Evolutionary conservation across 306 rosid species (phyloP).

Genomic region (Ormosia semicastrata): DNA sequence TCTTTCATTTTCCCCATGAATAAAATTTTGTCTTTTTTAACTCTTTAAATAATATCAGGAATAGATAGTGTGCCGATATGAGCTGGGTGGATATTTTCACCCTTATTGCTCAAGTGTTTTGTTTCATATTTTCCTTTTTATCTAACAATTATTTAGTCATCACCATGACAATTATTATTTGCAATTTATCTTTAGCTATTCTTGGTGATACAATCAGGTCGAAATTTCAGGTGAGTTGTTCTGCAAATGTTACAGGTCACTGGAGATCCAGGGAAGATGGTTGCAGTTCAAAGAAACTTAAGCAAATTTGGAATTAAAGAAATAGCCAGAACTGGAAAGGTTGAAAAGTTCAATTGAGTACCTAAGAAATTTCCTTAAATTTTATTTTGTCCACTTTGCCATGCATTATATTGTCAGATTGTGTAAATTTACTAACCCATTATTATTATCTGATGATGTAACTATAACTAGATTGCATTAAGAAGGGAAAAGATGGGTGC

Average conservation of each 20-base stretch:
- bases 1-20: conserved; percentile 2
- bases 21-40: not conserved
- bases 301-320: conserved; percentile 82
- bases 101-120: not conserved
- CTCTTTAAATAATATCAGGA: conserved; percentile 10
- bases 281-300: conserved; percentile 67
- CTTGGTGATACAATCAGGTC: not conserved
- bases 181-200: conserved; percentile 11
- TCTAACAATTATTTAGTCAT: not conserved
- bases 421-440: conserved; percentile 4
- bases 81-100: conserved; percentile 15
- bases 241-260: conserved; percentile 57
- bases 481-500: conserved; percentile 89
- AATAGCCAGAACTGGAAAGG: conserved; percentile 94
- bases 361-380: conserved; percentile 10
- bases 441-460: conserved; percentile 15
- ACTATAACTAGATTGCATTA: conserved; percentile 65
- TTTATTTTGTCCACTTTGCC: conserved; percentile 7
- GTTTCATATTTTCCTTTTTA: conserved; percentile 14
- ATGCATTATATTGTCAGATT: conserved; percentile 1
- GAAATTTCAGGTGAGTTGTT: conserved; percentile 3
- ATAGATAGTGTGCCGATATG: conserved; percentile 8
- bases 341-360: conserved; percentile 25
- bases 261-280: conserved; percentile 90
- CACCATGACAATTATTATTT: not conserved